Percentiles rank a stretch among this genome's conserved stretches.
phyloP scores from a whole-genome alignment of 1,284 basidiomycete species.

The Apiotrichum akiyoshidainum region DNA sequence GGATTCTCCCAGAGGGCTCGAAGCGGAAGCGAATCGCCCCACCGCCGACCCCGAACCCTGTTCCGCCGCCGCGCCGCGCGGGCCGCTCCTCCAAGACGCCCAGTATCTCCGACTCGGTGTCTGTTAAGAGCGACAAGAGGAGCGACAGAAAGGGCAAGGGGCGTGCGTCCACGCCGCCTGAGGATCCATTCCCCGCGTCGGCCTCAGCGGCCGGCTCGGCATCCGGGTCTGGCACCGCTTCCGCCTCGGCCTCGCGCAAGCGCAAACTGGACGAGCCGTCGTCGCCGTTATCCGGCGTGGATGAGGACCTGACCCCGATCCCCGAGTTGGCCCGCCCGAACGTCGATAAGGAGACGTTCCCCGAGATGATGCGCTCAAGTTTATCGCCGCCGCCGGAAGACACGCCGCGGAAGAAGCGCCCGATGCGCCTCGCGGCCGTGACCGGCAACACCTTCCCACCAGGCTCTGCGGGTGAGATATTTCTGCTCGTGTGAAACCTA shows the following conservation, averaged over 20 bases:
- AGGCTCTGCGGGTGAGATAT: constrained; percentile 41
- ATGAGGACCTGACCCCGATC: constrained; percentile 13
- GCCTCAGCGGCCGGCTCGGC: no score
- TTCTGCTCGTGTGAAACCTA: constrained; percentile 8
- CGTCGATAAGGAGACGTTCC: neutral
- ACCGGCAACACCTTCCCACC: constrained; percentile 28
- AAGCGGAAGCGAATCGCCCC: constrained; percentile 57
- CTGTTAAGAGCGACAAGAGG: neutral
- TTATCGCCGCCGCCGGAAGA: constrained; percentile 8
- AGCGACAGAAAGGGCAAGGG: constrained; percentile 1
- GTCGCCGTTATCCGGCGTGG: neutral
- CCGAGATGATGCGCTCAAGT: constrained; percentile 2
- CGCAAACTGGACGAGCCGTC: constrained; percentile 8
- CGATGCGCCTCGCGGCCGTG: neutral
- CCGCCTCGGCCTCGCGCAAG: constrained; percentile 10
- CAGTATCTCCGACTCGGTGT: neutral
- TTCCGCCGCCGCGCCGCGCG: constrained; percentile 7
- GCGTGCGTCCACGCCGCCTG: neutral
- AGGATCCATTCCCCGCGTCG: neutral
- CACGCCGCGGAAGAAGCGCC: constrained; percentile 7
- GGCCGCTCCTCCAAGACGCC: neutral
- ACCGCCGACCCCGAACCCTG: neutral
- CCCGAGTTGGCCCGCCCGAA: constrained; percentile 7
- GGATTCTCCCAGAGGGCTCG: constrained; percentile 77
- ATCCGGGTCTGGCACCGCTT: no score